Evolutionary conservation across 2,329 filamentous ascomycete species (phyloP).

Genomic region (Tolypocladium sp.): DNA sequence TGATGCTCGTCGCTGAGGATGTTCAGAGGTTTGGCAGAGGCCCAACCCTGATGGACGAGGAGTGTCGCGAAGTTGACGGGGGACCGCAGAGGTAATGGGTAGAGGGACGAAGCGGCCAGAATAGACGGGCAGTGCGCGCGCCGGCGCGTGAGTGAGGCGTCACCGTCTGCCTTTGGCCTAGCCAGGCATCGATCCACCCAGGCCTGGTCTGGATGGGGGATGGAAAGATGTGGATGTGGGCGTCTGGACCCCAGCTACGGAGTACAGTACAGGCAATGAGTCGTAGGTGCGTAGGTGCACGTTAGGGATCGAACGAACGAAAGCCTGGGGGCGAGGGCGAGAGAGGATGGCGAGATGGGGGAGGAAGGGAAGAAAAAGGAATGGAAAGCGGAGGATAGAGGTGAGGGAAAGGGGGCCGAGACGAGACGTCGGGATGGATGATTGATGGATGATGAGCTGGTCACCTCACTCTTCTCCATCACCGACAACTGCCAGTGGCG

Average conservation of each 20-base stretch:
- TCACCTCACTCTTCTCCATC: not conserved
- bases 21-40: not conserved
- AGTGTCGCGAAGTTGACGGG: not conserved
- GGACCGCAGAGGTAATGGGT: not conserved
- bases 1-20: not conserved
- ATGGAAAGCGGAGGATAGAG: not conserved
- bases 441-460: not conserved
- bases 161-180: not conserved
- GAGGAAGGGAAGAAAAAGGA: not conserved
- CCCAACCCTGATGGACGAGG: not conserved
- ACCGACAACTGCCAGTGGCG: not conserved
- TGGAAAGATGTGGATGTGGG: not conserved
- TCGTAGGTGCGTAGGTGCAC: not conserved
- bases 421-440: not conserved
- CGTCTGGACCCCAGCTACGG: not conserved
- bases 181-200: not conserved
- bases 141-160: not conserved
- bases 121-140: not conserved
- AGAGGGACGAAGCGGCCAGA: not conserved
- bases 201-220: not conserved
- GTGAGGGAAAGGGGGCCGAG: not conserved
- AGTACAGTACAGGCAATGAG: too few species aligned
- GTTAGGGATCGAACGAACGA: not conserved
- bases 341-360: not conserved
- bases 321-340: not conserved